Evolutionary conservation across 139 green algal genomes (phyloP).

Genomic region (Chlamydomonas applanata): DNA sequence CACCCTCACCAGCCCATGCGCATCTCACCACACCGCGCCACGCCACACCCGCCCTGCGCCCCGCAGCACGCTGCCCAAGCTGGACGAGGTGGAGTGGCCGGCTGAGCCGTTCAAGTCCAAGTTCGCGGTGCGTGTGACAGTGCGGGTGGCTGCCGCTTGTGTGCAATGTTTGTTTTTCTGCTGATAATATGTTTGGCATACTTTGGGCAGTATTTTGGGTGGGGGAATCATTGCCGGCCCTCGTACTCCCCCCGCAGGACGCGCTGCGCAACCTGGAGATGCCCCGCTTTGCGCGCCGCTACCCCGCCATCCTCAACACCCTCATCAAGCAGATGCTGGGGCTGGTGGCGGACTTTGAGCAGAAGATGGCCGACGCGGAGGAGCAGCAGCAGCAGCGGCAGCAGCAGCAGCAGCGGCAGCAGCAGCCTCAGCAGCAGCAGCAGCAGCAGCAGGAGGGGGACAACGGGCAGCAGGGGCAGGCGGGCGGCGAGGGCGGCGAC

Average conservation of each 20-base stretch:
- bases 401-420: slow-evolving; percentile 28
- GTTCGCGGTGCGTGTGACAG: slow-evolving; percentile 59
- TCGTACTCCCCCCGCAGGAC: no score
- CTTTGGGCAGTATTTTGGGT: background rate
- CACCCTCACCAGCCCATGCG: no score
- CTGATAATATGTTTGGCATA: background rate
- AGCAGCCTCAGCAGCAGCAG: slow-evolving; percentile 32
- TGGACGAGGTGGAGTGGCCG: slow-evolving; percentile 67
- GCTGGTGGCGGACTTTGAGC: slow-evolving; percentile 80
- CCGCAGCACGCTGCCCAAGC: slow-evolving; percentile 54
- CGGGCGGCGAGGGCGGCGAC: background rate
- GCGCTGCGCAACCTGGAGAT: slow-evolving; percentile 79
- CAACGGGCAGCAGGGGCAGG: slow-evolving; percentile 19
- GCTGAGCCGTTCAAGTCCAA: slow-evolving; percentile 76
- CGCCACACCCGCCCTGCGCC: no score
- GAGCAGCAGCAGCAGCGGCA: slow-evolving; percentile 24
- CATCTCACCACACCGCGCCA: no score
- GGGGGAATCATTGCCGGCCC: background rate
- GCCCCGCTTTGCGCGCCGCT: slow-evolving; percentile 78
- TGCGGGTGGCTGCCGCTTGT: background rate
- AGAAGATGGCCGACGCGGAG: slow-evolving; percentile 49
- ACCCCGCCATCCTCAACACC: slow-evolving; percentile 75
- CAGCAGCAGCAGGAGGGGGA: slow-evolving; percentile 38
- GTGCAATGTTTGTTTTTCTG: background rate
- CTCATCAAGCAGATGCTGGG: slow-evolving; percentile 82